Base-by-base conservation (phyloP, 805 yeast genomes). In the Maudiozyma bulderi region DNA sequence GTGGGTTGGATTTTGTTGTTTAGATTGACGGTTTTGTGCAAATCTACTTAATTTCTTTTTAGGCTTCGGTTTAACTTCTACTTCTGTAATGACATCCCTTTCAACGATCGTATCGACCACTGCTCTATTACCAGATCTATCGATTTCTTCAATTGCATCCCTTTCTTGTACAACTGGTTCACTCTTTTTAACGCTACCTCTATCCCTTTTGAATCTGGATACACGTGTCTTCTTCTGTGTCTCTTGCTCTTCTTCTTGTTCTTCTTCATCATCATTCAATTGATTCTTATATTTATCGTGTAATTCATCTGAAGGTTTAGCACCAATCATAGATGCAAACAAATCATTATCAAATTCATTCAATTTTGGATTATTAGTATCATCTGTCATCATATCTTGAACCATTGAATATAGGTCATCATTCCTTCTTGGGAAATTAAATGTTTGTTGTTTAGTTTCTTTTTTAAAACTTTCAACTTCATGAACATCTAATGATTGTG, bases 381-480 rank as follows among this genome's bases (percentile, higher is more conserved):
- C 52, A 38, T 52, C 56, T 14, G 42, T 41, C 30, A 50, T 47
- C 7, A 28, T 38, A 43, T 48, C 54, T 11, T 48, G 47, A 15
- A 44, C 44, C 14, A 34, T 47, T 15, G 43, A 39, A 29, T 48
- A 44, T n/a, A 42, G 35, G 14, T 43, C 50, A 10, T 32, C 37
- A 37, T 47, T 43, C 20, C 42, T 47, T 26, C 42, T 20, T 10
- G 42, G 47, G 41, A 44, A 49, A 40, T 40, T 48, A 40, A 59
- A 63, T 1, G 66, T 64, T 47, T 66, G 66, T 8, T 51, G 50
- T 50, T 53, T 60, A 7, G 64, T 66, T 40, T 62, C 67, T 9
- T 54, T 54, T 46, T 66, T 66, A 31, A 62, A 47, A 49, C 54
- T 66, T 48, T 65, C 67, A 14, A 66, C 62, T 50, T 65, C 68